Percentiles rank a stretch among this genome's conserved stretches.
These are phyloP conservation scores for Chrysophaeum taylorii DNA, from an alignment of 352 stramenopile species.

Conservation along the genomic window DNA sequence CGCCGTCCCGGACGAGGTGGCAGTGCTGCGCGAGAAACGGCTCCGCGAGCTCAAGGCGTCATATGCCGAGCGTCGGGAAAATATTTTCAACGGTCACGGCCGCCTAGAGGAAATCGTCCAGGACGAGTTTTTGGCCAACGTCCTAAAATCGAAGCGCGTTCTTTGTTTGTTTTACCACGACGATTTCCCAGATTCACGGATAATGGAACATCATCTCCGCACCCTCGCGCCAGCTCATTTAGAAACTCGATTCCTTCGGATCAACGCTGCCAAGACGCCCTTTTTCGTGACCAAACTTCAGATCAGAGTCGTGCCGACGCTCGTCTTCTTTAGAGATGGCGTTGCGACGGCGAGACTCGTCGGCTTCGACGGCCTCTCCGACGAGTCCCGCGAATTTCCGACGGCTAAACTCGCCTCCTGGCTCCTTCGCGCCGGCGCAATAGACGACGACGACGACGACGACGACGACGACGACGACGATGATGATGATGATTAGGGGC, in stretches of 20 bases:
- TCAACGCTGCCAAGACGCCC: conserved; percentile 82
- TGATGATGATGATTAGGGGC: no score
- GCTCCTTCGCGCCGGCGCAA: conserved; percentile 14
- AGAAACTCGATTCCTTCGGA: conserved; percentile 84
- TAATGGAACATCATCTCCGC: conserved; percentile 85
- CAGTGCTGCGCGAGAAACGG: conserved; percentile 60
- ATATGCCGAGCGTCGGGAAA: conserved; percentile 47
- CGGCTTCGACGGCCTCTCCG: conserved; percentile 38
- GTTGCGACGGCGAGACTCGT: conserved; percentile 30
- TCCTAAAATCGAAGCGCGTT: conserved; percentile 62
- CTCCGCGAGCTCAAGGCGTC: conserved; percentile 47
- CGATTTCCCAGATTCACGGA: conserved; percentile 91
- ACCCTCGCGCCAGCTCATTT: conserved; percentile 47
- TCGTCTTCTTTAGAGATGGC: conserved; percentile 63
- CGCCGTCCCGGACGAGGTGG: conserved; percentile 45
- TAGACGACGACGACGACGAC: no score
- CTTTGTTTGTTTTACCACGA: conserved; percentile 90
- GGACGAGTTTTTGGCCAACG: conserved; percentile 88
- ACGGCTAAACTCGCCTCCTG: conserved; percentile 25
- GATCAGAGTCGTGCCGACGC: conserved; percentile 53
- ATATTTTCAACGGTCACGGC: conserved; percentile 60
- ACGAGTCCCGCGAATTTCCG: conserved; percentile 33
- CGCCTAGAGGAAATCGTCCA: conserved; percentile 73
- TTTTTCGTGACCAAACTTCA: conserved; percentile 72
- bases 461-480: no score